Base-by-base conservation (phyloP, 2,329 filamentous ascomycete species). In the Elsinoe fawcettii region DNA sequence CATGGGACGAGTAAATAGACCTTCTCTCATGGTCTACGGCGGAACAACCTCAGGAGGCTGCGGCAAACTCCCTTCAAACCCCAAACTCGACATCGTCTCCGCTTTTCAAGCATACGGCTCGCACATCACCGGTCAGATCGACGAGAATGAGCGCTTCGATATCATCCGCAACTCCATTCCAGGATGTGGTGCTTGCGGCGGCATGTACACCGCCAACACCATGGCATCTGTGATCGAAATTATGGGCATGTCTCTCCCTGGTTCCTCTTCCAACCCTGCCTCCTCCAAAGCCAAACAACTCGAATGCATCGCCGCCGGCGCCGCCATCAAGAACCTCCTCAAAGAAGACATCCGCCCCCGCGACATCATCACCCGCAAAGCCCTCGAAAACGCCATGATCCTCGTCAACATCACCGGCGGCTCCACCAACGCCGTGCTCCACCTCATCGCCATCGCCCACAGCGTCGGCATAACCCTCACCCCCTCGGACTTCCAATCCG, bases 51-150 rank as follows among this genome's bases (percentile, higher is more conserved):
- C 88, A 70, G 89, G 93, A 36, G 93, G 93, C 47, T 96, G 91
- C 75, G 88, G 87, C 57, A 80, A 77, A 66, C 81, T 80, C 53
- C 88, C 91, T 64, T 79, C 86, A 63, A 85, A 86, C 68, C 20
- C 51, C 20, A 80, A 82, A 56, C 89, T 96, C 65, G 92, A 99
- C 71, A 95, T 99, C 55, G 88, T 99, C 60, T 96, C 90, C 51
- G 93, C 93, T 43, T 99, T 99, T 82, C 93, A 99, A 76, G 87
- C 92, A 4, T 97, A 97, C 69, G 93, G 93, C 23, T 89, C 96
- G 71, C 97, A 91, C 75, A 85, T 99, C 65, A 83, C 88, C 11
- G 92, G 92, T 43, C 83, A 96, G 67, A 96, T 97, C 73, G 87
- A 80, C 63, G 93, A 99, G 74, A 85, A 93, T 67, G 80, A 92